Evolutionary conservation across 192 early-diverging fungal genomes (phyloP).

Genomic region (Umbelopsis sp.): DNA sequence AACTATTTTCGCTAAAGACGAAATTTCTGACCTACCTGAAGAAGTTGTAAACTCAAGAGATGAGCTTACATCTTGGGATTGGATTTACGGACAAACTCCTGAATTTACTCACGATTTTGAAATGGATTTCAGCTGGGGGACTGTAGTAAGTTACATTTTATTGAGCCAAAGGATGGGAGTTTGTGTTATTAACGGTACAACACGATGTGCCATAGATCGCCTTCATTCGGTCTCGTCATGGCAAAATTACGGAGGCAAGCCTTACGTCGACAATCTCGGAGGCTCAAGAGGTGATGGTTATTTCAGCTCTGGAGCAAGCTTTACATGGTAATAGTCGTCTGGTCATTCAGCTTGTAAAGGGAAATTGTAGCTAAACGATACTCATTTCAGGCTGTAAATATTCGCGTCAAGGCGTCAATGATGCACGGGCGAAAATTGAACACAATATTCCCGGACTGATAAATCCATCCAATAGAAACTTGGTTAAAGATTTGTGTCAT

Average conservation of each 20-base stretch:
- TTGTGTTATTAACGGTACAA: no score
- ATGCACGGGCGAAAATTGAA: constrained; percentile 10
- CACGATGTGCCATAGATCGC: constrained; percentile 7
- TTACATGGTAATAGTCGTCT: constrained; percentile 22
- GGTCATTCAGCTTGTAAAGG: neutral
- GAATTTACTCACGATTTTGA: constrained; percentile 71
- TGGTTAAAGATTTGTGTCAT: neutral
- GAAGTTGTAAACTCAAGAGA: constrained; percentile 29
- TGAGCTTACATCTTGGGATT: constrained; percentile 74
- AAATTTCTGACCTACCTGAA: constrained; percentile 19
- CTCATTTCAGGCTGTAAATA: neutral
- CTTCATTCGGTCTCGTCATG: constrained; percentile 28
- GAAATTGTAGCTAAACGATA: neutral
- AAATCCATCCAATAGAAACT: constrained; percentile 16
- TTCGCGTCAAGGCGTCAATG: neutral
- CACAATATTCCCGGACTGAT: constrained; percentile 13
- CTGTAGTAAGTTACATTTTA: constrained; percentile 44
- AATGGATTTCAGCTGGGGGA: constrained; percentile 54
- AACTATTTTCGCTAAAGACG: constrained; percentile 25
- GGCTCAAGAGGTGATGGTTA: constrained; percentile 31
- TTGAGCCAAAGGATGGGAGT: no score
- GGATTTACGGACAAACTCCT: constrained; percentile 92
- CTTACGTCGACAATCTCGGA: constrained; percentile 2
- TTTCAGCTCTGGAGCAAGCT: constrained; percentile 22
- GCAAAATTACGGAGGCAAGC: constrained; percentile 26